Evolutionary conservation across 73 alveolate species (phyloP), one percentile per base, ranked within the genome.

Genomic region (Tetrahymena malaccensis): DNA sequence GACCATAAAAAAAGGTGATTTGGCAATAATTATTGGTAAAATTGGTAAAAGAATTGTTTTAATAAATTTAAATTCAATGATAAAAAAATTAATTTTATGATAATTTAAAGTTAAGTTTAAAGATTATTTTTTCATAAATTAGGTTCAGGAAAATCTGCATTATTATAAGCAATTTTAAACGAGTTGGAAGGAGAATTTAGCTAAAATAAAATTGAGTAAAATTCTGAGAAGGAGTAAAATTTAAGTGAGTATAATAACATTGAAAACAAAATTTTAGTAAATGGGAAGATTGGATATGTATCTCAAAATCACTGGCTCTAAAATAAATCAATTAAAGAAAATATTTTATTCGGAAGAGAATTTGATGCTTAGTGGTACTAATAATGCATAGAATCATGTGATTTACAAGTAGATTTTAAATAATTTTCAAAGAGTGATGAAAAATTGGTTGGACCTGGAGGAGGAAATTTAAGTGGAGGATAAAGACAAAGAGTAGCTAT

Each of bases 381-480:
- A 40, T 50, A 97, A 94, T 96, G 98, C 19, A 94, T 98, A 17
- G 55, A 95, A 40, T 94, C 98, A 27, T 98, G 99, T 85, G 98
- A 97, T 94, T 95, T 98, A 37, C 96, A 85, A 70, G 96, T 95
- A 31, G 99, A 98, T 94, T 96, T 96, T 93, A 95, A 94, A 25
- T 93, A 96, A 37, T 96, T 98, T n/a, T 97, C 97, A 57, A 94
- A 95, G 57, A 98, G 97, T 17, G 99, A 98, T 96, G 56, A 95
- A 89, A 97, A 97, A 43, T 96, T 95, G 34, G 94, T 97, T 34
- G 98, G 99, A 85, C 98, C 98, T 94, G 98, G 97, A 96, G 99
- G 99, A 22, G 96, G 95, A 40, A 98, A 98, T 97, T 94, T 98
- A 58, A 97, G 99, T 35, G 99, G 99, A 38, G 99, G 99, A 10